Conservation (phyloP, 2,329 filamentous ascomycete species). For the Colletotrichum godetiae region DNA sequence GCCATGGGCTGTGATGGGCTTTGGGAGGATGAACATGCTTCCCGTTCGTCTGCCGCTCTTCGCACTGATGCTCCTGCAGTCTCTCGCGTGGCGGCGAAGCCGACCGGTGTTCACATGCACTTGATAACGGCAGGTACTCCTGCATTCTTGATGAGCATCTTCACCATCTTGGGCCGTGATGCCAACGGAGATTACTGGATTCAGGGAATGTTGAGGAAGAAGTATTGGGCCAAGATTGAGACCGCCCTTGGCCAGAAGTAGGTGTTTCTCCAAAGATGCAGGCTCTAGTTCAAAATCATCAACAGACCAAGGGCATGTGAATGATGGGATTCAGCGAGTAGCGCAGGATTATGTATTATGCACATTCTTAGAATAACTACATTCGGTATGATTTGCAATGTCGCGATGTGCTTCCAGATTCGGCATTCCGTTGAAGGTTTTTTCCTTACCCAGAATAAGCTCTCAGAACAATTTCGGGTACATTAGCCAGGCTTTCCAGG, state of each 20-base stretch:
- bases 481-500: too few relatives aligned
- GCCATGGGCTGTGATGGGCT: slow-evolving; percentile 2
- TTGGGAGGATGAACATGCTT: not conserved
- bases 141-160: slow-evolving; percentile 2
- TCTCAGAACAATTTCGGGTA: too few relatives aligned
- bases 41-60: not conserved
- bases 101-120: slow-evolving; percentile 9
- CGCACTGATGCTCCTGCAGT: not conserved
- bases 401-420: too few relatives aligned
- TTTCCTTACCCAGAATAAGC: too few relatives aligned
- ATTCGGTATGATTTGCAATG: too few relatives aligned
- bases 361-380: too few relatives aligned
- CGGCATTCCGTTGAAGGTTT: too few relatives aligned
- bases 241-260: not conserved
- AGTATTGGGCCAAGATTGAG: not conserved
- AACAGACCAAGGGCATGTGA: too few relatives aligned
- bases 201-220: not conserved
- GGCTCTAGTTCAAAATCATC: too few relatives aligned
- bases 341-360: too few relatives aligned
- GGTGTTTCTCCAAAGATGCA: too few relatives aligned
- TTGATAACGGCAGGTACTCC: not conserved
- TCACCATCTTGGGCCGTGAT: slow-evolving; percentile 2
- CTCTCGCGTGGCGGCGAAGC: not conserved
- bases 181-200: slow-evolving; percentile 5
- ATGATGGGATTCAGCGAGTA: too few relatives aligned